Evolutionary conservation across 1,284 basidiomycete species (phyloP).

Genomic region (Ustilago tritici): DNA sequence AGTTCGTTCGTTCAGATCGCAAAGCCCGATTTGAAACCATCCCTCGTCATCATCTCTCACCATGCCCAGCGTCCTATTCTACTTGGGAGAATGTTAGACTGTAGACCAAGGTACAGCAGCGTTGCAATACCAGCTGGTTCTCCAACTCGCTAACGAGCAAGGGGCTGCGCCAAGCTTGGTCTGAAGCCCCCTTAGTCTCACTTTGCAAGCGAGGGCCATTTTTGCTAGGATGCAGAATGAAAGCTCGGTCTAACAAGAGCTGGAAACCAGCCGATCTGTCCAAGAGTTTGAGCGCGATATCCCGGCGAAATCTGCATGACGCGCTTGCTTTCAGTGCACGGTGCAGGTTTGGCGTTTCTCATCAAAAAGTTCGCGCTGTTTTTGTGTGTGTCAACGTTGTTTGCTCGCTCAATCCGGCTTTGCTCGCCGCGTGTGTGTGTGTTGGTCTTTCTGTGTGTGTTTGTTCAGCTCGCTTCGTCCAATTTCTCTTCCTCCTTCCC

Average conservation of each 20-base stretch:
- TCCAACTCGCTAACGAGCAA: background rate
- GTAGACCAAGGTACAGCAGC: background rate
- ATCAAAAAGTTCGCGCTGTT: background rate
- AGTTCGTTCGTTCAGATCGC: background rate
- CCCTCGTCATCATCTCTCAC: background rate
- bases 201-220: background rate
- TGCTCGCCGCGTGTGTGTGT: slow-evolving; percentile 3
- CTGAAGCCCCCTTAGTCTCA: background rate
- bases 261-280: background rate
- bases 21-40: background rate
- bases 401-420: background rate
- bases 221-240: background rate
- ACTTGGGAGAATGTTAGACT: background rate
- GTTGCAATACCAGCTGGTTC: background rate
- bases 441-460: too few species aligned
- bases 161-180: background rate
- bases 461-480: background rate
- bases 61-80: background rate
- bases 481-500: slow-evolving; percentile 2
- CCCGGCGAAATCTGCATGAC: background rate
- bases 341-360: background rate
- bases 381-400: too few species aligned
- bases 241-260: background rate
- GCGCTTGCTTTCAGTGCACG: background rate
- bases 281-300: background rate